Evolutionary conservation across 2,329 filamentous ascomycete genomes (phyloP), one percentile per base, ranked within the genome.

Genomic region (Fusarium abutilonis): DNA sequence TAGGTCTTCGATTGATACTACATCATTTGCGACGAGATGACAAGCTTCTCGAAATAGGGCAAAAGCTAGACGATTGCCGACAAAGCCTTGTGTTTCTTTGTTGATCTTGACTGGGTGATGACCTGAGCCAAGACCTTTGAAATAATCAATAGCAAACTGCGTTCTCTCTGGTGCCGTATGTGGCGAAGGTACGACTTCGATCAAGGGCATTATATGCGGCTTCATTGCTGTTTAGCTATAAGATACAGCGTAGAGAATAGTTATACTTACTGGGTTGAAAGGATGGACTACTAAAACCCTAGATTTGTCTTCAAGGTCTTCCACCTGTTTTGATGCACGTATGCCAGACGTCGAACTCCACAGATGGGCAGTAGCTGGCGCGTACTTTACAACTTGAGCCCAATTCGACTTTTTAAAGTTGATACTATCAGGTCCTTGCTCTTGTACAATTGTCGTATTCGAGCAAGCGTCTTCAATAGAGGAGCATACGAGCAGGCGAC

Each of bases 1-100:
- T 0, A 80, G 34, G 4, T 79, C 74, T 2, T 69, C 46, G 0
- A 73, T 69, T 1, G 63, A 67, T 0, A 66, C 60, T 1, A 67
- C 63, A 0, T 53, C 60, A 3, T 48, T 45, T 1, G 63, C 32
- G 0, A 64, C 63, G 0, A 66, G 28, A 4, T 67, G 60, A 0
- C 60, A 64, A 1, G 64, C 64, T 9, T 66, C 64, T 3, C 60
- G 48, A 23, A 66, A 67, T 0, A 66, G 9, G 1, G 63, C 60
- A 4, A 66, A 66, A 0, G 64, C 64, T 1, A 67, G 26, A 0
- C 64, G 63, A 5, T 66, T 66, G 1, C 64, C 64, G 0, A 66
- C 63, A 0, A 66, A 66, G 0, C 64, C 64, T 15, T 64, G 63
- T 0, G 60, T 61, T 3, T 66, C 64, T 4, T 66, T 64, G 32